phyloP scores from a whole-genome alignment of 192 early-diverging fungal genomes.

The Linderina pennispora region DNA sequence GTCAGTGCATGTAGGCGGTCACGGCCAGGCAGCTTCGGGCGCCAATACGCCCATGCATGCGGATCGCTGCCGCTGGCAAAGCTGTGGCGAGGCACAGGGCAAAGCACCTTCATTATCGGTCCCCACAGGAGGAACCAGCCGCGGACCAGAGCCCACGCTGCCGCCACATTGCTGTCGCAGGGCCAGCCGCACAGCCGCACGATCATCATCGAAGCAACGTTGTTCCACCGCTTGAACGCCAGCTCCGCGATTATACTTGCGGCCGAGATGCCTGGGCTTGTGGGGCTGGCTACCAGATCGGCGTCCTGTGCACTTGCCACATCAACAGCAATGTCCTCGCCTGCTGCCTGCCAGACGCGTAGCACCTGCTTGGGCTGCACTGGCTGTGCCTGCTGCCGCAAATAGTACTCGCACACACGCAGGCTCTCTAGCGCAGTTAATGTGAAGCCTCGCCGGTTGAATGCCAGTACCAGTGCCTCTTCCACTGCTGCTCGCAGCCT shows the following conservation, averaged over 20 bases:
- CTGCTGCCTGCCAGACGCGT: conserved; percentile 14
- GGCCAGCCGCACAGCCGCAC: conserved; percentile 4
- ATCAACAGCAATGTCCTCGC: too few species aligned
- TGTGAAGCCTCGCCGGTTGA: conserved; percentile 21
- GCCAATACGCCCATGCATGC: conserved; percentile 25
- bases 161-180: too few species aligned
- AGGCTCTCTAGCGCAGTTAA: conserved; percentile 23
- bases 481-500: conserved; percentile 20
- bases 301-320: too few species aligned
- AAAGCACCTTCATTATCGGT: conserved; percentile 17
- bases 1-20: conserved; percentile 35
- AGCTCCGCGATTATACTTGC: too few species aligned
- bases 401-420: conserved; percentile 28
- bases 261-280: too few species aligned
- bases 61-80: conserved; percentile 9
- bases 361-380: conserved; percentile 4
- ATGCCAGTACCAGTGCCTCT: conserved; percentile 35
- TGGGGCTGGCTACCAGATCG: too few species aligned
- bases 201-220: conserved; percentile 27
- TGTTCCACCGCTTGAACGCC: conserved; percentile 36
- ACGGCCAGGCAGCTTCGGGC: conserved; percentile 18
- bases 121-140: conserved; percentile 34
- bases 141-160: conserved; percentile 12
- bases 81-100: conserved; percentile 17
- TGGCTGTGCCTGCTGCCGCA: conserved; percentile 4